These are phyloP conservation scores for Thalia dealbata DNA, from an alignment of 176 grass and related monocot genomes.

Conservation along the genomic window DNA sequence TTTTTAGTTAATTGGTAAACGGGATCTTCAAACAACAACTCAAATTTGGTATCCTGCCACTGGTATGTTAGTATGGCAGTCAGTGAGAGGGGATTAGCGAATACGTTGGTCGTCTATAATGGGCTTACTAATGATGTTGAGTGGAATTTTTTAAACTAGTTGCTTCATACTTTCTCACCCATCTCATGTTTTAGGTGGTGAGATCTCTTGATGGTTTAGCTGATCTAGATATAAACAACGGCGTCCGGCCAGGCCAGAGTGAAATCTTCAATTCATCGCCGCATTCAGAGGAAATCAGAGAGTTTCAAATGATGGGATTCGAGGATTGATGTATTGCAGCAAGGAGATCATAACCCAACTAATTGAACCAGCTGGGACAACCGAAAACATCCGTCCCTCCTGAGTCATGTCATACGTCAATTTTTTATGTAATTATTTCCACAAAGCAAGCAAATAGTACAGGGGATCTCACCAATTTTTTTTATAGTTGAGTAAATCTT, in stretches of 20 bases:
- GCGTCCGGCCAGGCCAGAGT: slow-evolving; percentile 67
- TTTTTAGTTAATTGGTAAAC: neutral
- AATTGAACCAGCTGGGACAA: slow-evolving; percentile 48
- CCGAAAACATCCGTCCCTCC: slow-evolving; percentile 37
- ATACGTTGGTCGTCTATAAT: too few species aligned
- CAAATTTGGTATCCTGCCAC: neutral
- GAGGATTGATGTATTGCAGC: slow-evolving; percentile 56
- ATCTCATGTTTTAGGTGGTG: slow-evolving; percentile 40
- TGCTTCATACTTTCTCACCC: neutral
- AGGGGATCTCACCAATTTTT: slow-evolving; percentile 3
- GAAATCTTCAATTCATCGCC: slow-evolving; percentile 70
- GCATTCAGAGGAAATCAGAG: slow-evolving; percentile 77
- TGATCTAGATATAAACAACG: slow-evolving; percentile 82
- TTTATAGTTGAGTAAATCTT: neutral
- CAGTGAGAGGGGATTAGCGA: neutral
- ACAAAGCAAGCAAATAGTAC: neutral
- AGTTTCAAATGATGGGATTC: slow-evolving; percentile 84
- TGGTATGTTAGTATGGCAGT: neutral
- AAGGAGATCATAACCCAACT: slow-evolving; percentile 69
- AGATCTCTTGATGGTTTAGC: slow-evolving; percentile 93
- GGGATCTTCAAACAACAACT: neutral
- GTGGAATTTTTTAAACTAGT: neutral
- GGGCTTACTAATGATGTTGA: too few species aligned
- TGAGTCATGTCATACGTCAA: neutral
- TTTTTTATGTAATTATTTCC: slow-evolving; percentile 11